Conservation (phyloP, 2,329 filamentous ascomycete species). For the Neofusicoccum umdonicola region DNA sequence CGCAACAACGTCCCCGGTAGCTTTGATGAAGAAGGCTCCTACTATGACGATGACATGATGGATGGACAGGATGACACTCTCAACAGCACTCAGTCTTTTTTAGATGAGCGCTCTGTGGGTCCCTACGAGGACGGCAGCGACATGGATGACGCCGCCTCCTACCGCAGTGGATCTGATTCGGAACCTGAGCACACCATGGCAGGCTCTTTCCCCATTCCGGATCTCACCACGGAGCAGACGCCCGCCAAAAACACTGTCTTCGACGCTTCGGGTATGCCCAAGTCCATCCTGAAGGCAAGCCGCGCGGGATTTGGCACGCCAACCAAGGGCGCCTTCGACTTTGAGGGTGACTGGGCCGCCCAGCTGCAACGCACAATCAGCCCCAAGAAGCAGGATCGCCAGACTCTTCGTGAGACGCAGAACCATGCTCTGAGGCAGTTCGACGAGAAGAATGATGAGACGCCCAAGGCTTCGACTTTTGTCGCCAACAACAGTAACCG, state of each 20-base stretch:
- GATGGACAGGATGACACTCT: conserved; percentile 31
- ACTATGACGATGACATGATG: conserved; percentile 54
- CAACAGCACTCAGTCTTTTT: conserved; percentile 69
- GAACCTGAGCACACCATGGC: conserved; percentile 70
- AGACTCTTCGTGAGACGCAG: conserved; percentile 66
- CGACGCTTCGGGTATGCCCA: conserved; percentile 39
- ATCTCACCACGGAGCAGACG: conserved; percentile 74
- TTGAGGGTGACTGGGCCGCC: conserved; percentile 86
- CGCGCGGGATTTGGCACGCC: conserved; percentile 48
- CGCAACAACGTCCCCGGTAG: conserved; percentile 68
- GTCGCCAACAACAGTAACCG: conserved; percentile 35
- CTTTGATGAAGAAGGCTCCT: conserved; percentile 65
- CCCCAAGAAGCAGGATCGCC: conserved; percentile 85
- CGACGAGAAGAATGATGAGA: conserved; percentile 35
- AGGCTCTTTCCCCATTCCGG: conserved; percentile 71
- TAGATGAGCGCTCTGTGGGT: conserved; percentile 87
- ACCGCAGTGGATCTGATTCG: conserved; percentile 70
- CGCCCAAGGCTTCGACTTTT: conserved; percentile 24
- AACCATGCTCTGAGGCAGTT: conserved; percentile 55
- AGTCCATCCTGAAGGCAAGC: conserved; percentile 49
- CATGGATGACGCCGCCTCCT: conserved; percentile 61
- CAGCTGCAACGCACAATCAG: conserved; percentile 93
- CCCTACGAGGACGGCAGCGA: conserved; percentile 56
- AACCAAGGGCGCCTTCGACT: conserved; percentile 51
- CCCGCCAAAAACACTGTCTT: conserved; percentile 30